Evolutionary conservation across 108 stramenopile genomes (phyloP).

Genomic region (Epithemia pelagica): DNA sequence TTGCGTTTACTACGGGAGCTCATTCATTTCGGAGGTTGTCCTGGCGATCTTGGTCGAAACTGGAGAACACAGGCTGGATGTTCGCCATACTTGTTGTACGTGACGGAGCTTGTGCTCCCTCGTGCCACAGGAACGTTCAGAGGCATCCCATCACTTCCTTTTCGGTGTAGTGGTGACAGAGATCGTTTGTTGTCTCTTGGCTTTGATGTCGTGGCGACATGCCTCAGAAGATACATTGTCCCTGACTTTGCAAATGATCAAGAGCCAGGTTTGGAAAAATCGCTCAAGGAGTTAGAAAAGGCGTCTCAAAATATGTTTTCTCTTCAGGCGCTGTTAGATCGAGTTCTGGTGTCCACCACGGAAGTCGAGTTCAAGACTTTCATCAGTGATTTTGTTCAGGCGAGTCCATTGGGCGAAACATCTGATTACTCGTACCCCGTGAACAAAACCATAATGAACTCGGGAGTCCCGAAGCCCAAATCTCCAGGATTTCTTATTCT

Average conservation of each 20-base stretch:
- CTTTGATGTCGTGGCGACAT: constrained; percentile 64
- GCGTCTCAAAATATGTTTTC: not conserved
- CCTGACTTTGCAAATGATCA: constrained; percentile 9
- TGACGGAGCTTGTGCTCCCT: constrained; percentile 62
- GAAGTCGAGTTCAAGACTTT: not conserved
- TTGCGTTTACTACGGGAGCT: constrained; percentile 59
- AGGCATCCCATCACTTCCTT: constrained; percentile 18
- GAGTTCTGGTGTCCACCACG: not conserved
- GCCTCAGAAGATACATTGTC: constrained; percentile 47
- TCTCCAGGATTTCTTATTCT: constrained; percentile 34
- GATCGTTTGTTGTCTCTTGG: constrained; percentile 53
- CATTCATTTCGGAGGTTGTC: constrained; percentile 52
- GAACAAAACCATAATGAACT: not conserved
- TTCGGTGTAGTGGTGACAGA: constrained; percentile 52
- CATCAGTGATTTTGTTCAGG: not conserved
- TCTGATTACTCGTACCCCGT: not conserved
- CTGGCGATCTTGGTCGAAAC: constrained; percentile 50
- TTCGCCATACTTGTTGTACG: constrained; percentile 77
- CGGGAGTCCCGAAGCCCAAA: constrained; percentile 27
- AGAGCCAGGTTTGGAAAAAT: constrained; percentile 11
- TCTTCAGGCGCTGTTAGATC: not conserved
- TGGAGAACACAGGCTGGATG: constrained; percentile 69
- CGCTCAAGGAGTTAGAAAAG: constrained; percentile 14
- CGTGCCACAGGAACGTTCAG: constrained; percentile 42
- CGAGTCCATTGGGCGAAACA: not conserved